Percentiles rank a stretch among this genome's conserved stretches.
Evolutionary conservation across 2,329 filamentous ascomycete species (phyloP).

Genomic region (Diaporthe ampelina): DNA sequence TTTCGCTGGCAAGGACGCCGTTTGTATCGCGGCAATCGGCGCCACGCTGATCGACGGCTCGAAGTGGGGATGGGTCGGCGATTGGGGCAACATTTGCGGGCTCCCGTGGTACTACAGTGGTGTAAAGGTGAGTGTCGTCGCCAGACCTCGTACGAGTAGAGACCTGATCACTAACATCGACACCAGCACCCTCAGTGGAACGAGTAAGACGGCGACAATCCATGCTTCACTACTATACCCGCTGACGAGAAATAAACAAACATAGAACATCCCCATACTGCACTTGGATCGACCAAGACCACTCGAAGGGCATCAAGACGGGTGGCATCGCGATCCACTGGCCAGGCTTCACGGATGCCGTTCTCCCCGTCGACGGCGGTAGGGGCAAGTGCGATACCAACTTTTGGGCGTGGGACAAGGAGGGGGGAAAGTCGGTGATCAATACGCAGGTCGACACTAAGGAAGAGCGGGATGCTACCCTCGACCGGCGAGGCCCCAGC

Average conservation of each 20-base stretch:
- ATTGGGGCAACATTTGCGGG: slow-evolving; percentile 8
- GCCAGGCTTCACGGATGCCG: background rate
- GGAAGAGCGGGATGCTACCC: background rate
- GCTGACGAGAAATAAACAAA: background rate
- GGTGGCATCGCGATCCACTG: slow-evolving; percentile 6
- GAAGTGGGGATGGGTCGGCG: slow-evolving; percentile 3
- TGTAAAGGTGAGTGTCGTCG: background rate
- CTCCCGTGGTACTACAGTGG: slow-evolving; percentile 14
- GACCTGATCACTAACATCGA: background rate
- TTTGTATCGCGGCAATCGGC: slow-evolving; percentile 17
- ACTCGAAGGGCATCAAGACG: background rate
- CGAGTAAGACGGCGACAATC: background rate
- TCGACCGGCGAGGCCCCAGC: background rate
- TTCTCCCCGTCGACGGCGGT: background rate
- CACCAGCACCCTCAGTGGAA: background rate
- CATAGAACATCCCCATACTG: background rate
- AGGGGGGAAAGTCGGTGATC: slow-evolving; percentile 5
- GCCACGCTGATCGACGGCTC: background rate
- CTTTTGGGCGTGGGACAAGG: background rate
- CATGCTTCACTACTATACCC: background rate
- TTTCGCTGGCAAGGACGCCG: background rate
- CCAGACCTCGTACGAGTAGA: background rate
- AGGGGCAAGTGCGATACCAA: background rate
- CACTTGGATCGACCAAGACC: slow-evolving; percentile 12
- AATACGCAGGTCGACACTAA: accelerated